Conservation (phyloP, 2,329 filamentous ascomycete species). For the Colletotrichum destructivum region DNA sequence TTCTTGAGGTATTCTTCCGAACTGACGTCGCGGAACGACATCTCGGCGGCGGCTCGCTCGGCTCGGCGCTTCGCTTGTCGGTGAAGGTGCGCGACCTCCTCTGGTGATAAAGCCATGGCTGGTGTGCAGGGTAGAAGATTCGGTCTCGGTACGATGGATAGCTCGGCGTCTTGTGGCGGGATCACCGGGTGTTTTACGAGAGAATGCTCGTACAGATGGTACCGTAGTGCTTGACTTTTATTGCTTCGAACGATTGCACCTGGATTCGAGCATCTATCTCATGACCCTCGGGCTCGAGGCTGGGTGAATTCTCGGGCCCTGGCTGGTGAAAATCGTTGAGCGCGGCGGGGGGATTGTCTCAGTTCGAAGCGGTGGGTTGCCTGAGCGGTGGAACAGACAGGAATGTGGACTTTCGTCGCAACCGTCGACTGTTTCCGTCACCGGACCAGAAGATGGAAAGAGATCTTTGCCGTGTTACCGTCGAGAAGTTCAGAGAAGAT, state of each 20-base stretch:
- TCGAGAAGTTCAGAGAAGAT: neutral
- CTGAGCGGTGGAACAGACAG: no score
- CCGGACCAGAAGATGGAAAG: no score
- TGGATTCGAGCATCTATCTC: neutral
- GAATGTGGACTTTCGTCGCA: constrained; percentile 12
- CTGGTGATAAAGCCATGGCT: constrained; percentile 26
- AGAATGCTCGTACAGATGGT: neutral
- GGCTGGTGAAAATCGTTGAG: neutral
- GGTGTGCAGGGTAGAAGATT: neutral
- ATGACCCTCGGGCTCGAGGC: neutral
- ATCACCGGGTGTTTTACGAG: neutral
- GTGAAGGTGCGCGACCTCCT: constrained; percentile 27
- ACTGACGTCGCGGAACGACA: constrained; percentile 31
- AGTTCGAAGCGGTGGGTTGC: neutral
- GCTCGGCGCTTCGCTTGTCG: constrained; percentile 35
- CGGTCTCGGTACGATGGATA: neutral
- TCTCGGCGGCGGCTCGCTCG: constrained; percentile 37
- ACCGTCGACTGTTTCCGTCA: neutral
- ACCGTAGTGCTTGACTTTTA: no score
- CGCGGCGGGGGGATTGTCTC: constrained; percentile 32
- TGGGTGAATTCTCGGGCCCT: neutral
- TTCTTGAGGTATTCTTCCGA: constrained; percentile 35
- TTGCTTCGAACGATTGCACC: neutral
- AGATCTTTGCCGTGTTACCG: neutral
- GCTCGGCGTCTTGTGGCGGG: neutral